Evolutionary conservation across 371 early-diverging fungal genomes (phyloP), one percentile per base, ranked within the genome.

Genomic region (Mortierella sp.): DNA sequence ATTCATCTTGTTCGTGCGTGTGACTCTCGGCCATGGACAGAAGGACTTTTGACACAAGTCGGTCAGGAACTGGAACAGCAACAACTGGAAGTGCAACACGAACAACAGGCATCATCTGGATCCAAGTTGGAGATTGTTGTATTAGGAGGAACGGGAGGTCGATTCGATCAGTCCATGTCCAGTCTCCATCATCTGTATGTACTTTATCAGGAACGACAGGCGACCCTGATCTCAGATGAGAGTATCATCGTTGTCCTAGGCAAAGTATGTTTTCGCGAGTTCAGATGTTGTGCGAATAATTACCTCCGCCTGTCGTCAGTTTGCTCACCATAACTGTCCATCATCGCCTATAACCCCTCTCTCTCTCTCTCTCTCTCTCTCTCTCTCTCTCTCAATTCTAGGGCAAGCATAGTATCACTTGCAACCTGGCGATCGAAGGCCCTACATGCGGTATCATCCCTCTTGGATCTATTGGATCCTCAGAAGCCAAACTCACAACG

Each of bases 361-460:
- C n/a, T n/a, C n/a, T n/a, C n/a, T n/a, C n/a, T n/a, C n/a, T n/a
- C n/a, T n/a, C n/a, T n/a, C n/a, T n/a, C n/a, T n/a, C n/a, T n/a
- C n/a, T n/a, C 19, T 49, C n/a, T 41, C 52, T 28, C 29, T 37
- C 17, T 34, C 9, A 21, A n/a, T 13, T 57, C 21, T 53, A 90
- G 88, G 92, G 92, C 4, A 79, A 71, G 16, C 92, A 93, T 79
- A 81, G 79, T 24, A 89, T 96, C 17, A 64, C 83, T 21, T 89
- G 90, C 63, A 79, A 85, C 58, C 62, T 68, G 27, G 77, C 82
- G 14, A 70, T 90, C 19, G 93, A 95, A 80, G 96, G 96, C 0
- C 95, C 95, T 3, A 91, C 91, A 0, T 97, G 97, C 73, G 97
- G 97, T 24, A 71, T 96, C 4, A 80, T 96, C 60, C 96, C 97